Percentiles rank a stretch among this genome's conserved stretches.
Conservation (phyloP, 2,329 filamentous ascomycete species). For the Venturia oleaginea region DNA sequence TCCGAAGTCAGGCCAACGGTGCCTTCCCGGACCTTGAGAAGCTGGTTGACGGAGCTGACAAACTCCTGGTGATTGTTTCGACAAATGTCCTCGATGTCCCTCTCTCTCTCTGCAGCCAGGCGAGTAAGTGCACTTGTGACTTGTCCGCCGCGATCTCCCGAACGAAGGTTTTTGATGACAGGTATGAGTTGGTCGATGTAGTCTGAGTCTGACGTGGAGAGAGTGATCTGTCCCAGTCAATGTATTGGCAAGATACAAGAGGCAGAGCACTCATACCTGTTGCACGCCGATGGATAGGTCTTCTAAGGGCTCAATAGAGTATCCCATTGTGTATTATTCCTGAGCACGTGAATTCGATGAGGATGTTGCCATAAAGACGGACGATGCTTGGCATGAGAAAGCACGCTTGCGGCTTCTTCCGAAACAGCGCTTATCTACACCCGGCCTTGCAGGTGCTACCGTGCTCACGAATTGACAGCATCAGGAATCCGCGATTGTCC, state of each 20-base stretch:
- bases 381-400: too few species aligned
- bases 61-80: constrained; percentile 97
- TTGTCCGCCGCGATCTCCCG: constrained; percentile 60
- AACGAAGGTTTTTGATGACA: constrained; percentile 80
- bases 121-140: constrained; percentile 70
- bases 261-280: constrained; percentile 31
- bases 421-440: too few species aligned
- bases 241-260: not conserved
- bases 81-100: constrained; percentile 88
- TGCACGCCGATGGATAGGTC: constrained; percentile 40
- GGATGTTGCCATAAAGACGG: not conserved
- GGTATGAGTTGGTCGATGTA: constrained; percentile 95
- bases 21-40: constrained; percentile 85
- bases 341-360: not conserved
- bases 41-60: constrained; percentile 81
- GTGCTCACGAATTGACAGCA: too few species aligned
- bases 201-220: constrained; percentile 82
- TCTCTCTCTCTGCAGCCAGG: constrained; percentile 78
- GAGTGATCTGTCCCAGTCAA: constrained; percentile 60
- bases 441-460: too few species aligned
- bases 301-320: constrained; percentile 34
- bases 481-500: too few species aligned
- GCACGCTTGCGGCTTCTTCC: too few species aligned
- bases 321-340: constrained; percentile 1
- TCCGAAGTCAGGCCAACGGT: constrained; percentile 83